Evolutionary conservation across 2,329 filamentous ascomycete genomes (phyloP).

Genomic region (Clarireedia paspali): DNA sequence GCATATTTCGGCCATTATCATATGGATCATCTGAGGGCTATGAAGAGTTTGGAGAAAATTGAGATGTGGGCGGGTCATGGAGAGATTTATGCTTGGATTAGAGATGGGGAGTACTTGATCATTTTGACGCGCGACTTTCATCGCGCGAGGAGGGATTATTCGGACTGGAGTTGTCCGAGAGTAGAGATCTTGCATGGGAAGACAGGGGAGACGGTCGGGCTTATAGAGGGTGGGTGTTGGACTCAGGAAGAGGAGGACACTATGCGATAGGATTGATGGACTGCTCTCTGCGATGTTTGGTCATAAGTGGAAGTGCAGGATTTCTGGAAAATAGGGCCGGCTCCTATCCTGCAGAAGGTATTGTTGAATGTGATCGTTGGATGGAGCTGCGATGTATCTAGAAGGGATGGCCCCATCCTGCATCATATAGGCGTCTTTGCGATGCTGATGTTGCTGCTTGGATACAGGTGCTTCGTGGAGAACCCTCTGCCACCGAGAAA

Average conservation of each 20-base stretch:
- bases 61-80: slow-evolving; percentile 12
- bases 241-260: not conserved
- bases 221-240: slow-evolving; percentile 15
- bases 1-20: slow-evolving; percentile 24
- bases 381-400: too few relatives aligned
- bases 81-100: slow-evolving; percentile 5
- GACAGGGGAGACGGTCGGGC: slow-evolving; percentile 13
- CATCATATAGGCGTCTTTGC: too few relatives aligned
- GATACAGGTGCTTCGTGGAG: too few relatives aligned
- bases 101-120: slow-evolving; percentile 5
- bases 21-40: slow-evolving; percentile 18
- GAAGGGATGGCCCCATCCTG: too few relatives aligned
- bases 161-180: slow-evolving; percentile 22
- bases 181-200: slow-evolving; percentile 15
- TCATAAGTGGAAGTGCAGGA: too few relatives aligned
- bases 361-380: too few relatives aligned
- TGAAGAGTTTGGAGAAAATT: slow-evolving; percentile 20
- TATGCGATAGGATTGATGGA: not conserved
- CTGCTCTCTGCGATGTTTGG: not conserved
- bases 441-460: too few relatives aligned
- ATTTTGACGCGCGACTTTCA: slow-evolving; percentile 17
- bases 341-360: too few relatives aligned
- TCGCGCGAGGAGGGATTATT: slow-evolving; percentile 13
- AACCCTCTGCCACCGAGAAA: too few relatives aligned
- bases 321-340: too few relatives aligned